Evolutionary conservation across 1,284 basidiomycete genomes (phyloP).

Genomic region (Coniferiporia weirii): DNA sequence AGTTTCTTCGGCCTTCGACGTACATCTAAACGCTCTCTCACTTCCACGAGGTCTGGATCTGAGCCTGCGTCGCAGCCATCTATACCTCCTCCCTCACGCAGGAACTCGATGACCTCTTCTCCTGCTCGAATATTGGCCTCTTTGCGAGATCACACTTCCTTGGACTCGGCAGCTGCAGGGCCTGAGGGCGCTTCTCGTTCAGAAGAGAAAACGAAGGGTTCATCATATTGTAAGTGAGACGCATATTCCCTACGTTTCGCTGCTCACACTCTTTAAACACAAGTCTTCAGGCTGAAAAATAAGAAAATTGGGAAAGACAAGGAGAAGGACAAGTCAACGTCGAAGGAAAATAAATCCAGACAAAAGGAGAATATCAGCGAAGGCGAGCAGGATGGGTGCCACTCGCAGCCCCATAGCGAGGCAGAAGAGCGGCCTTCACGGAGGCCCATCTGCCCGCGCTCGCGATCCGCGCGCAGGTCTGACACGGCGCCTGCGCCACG

Average conservation of each 20-base stretch:
- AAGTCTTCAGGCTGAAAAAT: background rate
- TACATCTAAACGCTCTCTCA: background rate
- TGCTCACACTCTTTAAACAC: background rate
- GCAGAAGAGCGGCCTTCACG: background rate
- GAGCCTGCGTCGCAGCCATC: background rate
- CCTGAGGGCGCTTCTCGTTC: background rate
- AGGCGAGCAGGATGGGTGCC: background rate
- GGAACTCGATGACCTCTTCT: background rate
- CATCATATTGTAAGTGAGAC: constrained; percentile 1
- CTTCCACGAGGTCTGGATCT: background rate
- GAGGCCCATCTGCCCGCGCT: background rate
- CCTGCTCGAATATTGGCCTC: background rate
- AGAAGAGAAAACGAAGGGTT: background rate
- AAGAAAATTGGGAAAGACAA: background rate
- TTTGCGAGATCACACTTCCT: background rate
- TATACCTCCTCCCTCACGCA: background rate
- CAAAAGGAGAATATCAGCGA: background rate
- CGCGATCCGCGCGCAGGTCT: background rate
- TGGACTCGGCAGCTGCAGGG: background rate
- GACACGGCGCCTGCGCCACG: constrained; percentile 27
- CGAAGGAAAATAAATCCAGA: background rate
- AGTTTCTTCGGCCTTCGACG: constrained; percentile 4
- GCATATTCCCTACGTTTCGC: background rate
- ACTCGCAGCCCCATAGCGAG: background rate
- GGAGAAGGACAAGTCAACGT: background rate